Percentiles rank a stretch among this genome's conserved stretches.
Conservation (phyloP, 441 rosid genomes). For the Arabidopsis hybrid region DNA sequence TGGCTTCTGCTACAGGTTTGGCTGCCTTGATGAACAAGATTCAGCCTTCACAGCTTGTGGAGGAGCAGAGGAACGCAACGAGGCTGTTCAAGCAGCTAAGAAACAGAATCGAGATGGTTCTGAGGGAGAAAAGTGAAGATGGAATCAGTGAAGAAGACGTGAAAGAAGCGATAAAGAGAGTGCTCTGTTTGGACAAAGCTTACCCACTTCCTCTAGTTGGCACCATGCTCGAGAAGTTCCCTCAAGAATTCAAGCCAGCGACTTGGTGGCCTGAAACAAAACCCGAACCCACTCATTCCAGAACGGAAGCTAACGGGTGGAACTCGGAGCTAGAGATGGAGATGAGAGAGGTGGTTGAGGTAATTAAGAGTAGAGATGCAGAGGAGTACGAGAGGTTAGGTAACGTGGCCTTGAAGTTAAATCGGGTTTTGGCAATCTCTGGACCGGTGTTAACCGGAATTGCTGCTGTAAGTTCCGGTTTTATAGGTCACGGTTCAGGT, state of each 20-base stretch:
- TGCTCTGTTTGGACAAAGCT: constrained; percentile 69
- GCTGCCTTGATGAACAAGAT: constrained; percentile 64
- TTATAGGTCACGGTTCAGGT: constrained; percentile 20
- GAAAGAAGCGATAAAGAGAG: constrained; percentile 54
- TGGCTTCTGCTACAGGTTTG: constrained; percentile 64
- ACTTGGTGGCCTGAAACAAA: constrained; percentile 63
- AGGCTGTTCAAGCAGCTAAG: constrained; percentile 63
- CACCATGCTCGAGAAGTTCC: constrained; percentile 72
- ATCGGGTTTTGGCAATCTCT: constrained; percentile 56
- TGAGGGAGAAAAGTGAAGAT: constrained; percentile 22
- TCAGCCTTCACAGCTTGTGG: constrained; percentile 83
- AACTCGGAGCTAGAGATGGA: constrained; percentile 54
- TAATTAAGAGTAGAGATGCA: constrained; percentile 58
- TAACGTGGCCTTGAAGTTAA: constrained; percentile 55
- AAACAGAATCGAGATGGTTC: constrained; percentile 44
- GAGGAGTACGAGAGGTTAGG: constrained; percentile 69
- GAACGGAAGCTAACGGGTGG: constrained; percentile 54
- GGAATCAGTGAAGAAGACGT: constrained; percentile 49
- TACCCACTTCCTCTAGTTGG: constrained; percentile 68
- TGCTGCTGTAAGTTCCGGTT: constrained; percentile 17
- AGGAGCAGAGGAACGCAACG: constrained; percentile 76
- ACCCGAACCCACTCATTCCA: neutral
- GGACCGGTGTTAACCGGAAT: constrained; percentile 49
- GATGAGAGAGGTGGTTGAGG: constrained; percentile 55
- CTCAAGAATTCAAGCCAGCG: constrained; percentile 56